Conservation (phyloP, 345 rosid species). For the Conringia planisiliqua region DNA sequence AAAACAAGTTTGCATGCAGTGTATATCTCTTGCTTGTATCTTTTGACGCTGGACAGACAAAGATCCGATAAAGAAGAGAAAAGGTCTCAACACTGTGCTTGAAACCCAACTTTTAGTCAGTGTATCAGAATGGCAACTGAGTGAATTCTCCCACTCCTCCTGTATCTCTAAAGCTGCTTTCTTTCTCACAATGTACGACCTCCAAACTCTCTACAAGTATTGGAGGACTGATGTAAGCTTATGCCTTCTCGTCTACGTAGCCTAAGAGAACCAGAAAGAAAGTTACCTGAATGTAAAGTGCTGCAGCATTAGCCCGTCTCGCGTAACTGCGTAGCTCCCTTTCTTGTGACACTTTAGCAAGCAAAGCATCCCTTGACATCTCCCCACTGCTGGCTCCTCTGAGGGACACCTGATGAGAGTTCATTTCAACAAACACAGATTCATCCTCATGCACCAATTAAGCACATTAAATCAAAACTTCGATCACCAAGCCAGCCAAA, state of each 20-base stretch:
- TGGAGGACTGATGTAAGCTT: conserved; percentile 14
- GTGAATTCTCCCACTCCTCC: conserved; percentile 59
- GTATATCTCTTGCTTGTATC: conserved; percentile 46
- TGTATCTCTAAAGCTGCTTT: conserved; percentile 55
- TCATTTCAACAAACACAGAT: neutral
- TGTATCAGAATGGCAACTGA: conserved; percentile 39
- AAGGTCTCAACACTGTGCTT: conserved; percentile 61
- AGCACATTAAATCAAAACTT: neutral
- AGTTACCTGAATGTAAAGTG: conserved; percentile 63
- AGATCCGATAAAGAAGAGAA: conserved; percentile 54
- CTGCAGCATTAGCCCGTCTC: conserved; percentile 69
- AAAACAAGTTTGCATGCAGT: conserved; percentile 62
- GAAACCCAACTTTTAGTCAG: conserved; percentile 59
- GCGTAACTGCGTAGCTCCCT: conserved; percentile 79
- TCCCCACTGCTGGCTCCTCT: conserved; percentile 91
- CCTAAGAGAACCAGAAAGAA: neutral
- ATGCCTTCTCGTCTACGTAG: neutral
- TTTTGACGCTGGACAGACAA: conserved; percentile 44
- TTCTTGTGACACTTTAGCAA: conserved; percentile 77
- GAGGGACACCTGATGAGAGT: conserved; percentile 65
- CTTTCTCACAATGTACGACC: conserved; percentile 54
- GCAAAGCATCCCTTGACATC: conserved; percentile 86
- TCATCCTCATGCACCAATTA: neutral
- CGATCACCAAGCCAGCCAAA: neutral
- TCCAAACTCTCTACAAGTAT: conserved; percentile 68